Evolutionary conservation across 1,284 basidiomycete genomes (phyloP), one percentile per base, ranked within the genome.

Genomic region (Tylopilus sp.): DNA sequence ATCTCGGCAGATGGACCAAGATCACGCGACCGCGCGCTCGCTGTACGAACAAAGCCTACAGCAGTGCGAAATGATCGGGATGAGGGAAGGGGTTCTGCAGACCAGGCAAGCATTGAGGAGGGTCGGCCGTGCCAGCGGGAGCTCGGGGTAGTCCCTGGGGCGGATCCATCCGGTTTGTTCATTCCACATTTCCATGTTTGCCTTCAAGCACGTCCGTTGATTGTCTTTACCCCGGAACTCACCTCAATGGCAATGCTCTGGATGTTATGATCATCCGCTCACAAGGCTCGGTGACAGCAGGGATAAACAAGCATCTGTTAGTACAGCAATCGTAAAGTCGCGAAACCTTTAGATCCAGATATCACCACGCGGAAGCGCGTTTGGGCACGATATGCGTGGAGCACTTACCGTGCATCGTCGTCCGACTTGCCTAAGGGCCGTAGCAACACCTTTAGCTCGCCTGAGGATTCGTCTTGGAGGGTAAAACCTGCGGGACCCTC

Each of bases 11-110:
- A 76, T 83, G 70, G 69, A 72, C 12, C 73, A 73, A 2, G 78
- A 84, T 54, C 51, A 64, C 0, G 56, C 64, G 0, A 64, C 66
- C 10, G 81, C 84, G 1, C 69, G 67, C 34, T 63, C 68, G 10
- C 62, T 77, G 18, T 79, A 79, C 55, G 59, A 59, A 40, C 62
- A 71, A 30, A 79, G 78, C 50, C 59, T 76, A 34, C 70, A 74
- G 34, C 78, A 83, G 46, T 76, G 77, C 11, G 73, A 71, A 48
- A 54, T 58, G 30, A 74, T 78, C 33, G 74, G 71, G n/a, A 65
- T 80, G 57, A 68, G 70, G n/a, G 75, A 78, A 42, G 82, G 78
- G 10, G 66, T 78, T 29, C 55, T 71, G 40, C 71, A 78, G 52
- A 75, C 77, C 2, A 70, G 73, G 41, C 67, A 71, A 9, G 81